phyloP scores from a whole-genome alignment of 2,329 filamentous ascomycete genomes.

The Corinectria fuckeliana region DNA sequence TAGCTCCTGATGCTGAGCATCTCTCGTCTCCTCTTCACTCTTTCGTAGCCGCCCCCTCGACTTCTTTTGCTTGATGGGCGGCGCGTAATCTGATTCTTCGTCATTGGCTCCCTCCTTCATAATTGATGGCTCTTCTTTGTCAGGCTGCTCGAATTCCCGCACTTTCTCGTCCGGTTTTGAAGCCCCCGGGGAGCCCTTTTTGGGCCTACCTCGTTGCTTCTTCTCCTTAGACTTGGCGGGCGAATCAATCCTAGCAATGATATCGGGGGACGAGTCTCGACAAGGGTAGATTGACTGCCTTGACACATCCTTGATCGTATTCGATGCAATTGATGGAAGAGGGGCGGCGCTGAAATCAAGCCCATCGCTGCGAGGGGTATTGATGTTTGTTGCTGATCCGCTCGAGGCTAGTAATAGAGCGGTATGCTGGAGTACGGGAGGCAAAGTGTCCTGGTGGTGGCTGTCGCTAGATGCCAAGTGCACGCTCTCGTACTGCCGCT shows the following conservation, averaged over 20 bases:
- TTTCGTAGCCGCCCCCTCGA: conserved; percentile 44
- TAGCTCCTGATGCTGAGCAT: too few species aligned
- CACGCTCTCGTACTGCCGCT: conserved; percentile 44
- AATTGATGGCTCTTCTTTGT: conserved; percentile 1
- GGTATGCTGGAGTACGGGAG: conserved; percentile 25
- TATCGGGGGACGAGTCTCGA: conserved; percentile 36
- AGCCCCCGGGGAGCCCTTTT: not conserved
- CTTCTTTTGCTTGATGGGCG: conserved; percentile 36
- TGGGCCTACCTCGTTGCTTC: conserved; percentile 7
- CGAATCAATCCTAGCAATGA: conserved; percentile 25
- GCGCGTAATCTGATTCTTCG: conserved; percentile 25
- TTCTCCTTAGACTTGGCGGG: not conserved
- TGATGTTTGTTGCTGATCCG: conserved; percentile 45
- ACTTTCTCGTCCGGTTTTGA: conserved; percentile 6
- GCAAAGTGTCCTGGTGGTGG: conserved; percentile 21
- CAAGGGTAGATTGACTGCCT: conserved; percentile 2
- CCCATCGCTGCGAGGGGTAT: conserved; percentile 42
- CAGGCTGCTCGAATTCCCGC: not conserved
- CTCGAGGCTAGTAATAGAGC: conserved; percentile 39
- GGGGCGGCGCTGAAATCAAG: conserved; percentile 29
- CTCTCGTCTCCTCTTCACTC: too few species aligned
- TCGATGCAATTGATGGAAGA: conserved; percentile 21
- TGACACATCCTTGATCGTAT: not conserved
- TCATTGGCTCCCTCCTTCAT: conserved; percentile 4
- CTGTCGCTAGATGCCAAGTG: conserved; percentile 26